Evolutionary conservation across 805 yeast species (phyloP), one percentile per base, ranked within the genome.

Genomic region (Kodamaea restingae): DNA sequence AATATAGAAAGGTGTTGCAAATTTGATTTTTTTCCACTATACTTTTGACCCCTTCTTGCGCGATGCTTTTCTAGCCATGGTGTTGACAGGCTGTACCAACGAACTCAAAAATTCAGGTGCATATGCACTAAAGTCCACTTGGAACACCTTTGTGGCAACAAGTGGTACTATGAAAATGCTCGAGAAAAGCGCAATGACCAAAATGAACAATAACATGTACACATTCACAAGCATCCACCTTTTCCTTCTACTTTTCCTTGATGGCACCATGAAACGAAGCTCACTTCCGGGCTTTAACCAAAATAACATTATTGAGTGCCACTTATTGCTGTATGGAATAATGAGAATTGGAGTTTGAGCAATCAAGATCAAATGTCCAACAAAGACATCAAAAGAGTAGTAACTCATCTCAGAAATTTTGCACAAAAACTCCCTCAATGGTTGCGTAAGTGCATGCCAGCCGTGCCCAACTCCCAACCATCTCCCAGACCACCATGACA

Each of bases 401-500:
- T 74, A 72, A n/a, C 82, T 73, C 67, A 81, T 66, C 53, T 84
- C 93, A 49, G 75, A 71, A 1, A 74, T 59, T 49, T 84, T 84
- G 41, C 86, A 81, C 15, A 75, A 40, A 37, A 65, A 75, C 52
- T 83, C 91, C 49, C 91, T 61, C 2, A 71, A 43, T 1, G 88
- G 88, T 45, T 81, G 88, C 2, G 80, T 63, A 4, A 82, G 38
- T 0, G 76, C 63, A 34, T 72, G 57, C 77, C 81, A 76, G 0
- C 88, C 87, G 32, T 82, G 63, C 0, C 80, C 80, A 0, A 80
- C 70, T 10, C 70, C 70, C 34, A 73, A 51, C 91, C 91, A 84
- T 40, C 71, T 76, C 0, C 90, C 88, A 8, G 86, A 74, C 49
- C 90, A 84, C 87, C 88, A 82, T 2, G 90, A 81, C 26, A 74